A percentile compares a stretch with the other conserved stretches of the same genome.
These are phyloP conservation scores for Hondaea fermentalgiana DNA, from an alignment of 108 stramenopile genomes.

Conservation along the genomic window DNA sequence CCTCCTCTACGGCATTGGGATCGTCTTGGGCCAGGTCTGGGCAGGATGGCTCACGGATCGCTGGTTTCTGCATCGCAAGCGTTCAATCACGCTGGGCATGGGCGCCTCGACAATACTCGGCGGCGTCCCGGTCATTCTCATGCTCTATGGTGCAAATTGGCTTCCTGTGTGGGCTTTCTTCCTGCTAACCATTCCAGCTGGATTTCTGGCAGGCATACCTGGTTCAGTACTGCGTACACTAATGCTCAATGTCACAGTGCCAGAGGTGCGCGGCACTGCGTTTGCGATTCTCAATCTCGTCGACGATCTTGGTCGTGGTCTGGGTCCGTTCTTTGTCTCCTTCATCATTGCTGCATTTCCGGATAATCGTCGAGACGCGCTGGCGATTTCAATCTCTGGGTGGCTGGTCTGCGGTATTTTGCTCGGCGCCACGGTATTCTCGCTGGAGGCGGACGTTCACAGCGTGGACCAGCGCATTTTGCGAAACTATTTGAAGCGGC, in stretches of 20 bases:
- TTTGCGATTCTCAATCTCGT: neutral
- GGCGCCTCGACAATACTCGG: neutral
- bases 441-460: neutral
- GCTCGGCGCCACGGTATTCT: neutral
- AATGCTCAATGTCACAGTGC: neutral
- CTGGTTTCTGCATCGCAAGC: neutral
- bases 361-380: neutral
- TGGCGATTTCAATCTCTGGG: neutral
- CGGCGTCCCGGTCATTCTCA: neutral
- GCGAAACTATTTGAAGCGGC: neutral
- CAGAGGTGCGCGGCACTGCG: slow-evolving; percentile 10
- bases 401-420: neutral
- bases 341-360: neutral
- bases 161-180: neutral
- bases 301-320: slow-evolving; percentile 6
- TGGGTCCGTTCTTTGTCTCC: neutral
- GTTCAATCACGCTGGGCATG: neutral
- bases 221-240: neutral
- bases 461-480: neutral
- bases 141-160: neutral
- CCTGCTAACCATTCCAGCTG: neutral
- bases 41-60: neutral
- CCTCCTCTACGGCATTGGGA: neutral
- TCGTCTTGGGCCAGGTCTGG: neutral
- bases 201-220: neutral